Base-by-base conservation (phyloP, 139 green algal genomes). In the Zygnema circumcarinatum region DNA sequence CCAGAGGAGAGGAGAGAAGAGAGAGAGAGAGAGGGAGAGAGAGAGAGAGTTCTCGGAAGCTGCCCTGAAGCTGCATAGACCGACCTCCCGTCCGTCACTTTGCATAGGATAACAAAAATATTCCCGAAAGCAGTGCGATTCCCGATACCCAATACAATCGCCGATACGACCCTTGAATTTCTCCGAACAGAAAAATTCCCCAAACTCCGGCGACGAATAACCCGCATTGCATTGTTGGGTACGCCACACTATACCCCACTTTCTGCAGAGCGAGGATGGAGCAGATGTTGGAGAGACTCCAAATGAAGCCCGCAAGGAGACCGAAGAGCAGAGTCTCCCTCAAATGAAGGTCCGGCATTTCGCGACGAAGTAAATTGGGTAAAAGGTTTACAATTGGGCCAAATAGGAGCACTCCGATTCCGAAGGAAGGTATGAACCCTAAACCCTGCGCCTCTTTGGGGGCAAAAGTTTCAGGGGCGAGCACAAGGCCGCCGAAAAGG, bases 131-230 rank as follows among this genome's bases (percentile, higher is more conserved):
- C 11, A 87, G 80, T 21, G 85, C 69, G 22, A 87, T 25, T 16
- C 80, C 80, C 20, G 80, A 87, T 87, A 87, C 25, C 80, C 80
- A 87, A 38, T 87, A 87, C 11, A 87, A 21, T 16, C 21, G 39
- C 29, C 67, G 67, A 33, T 62, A 62, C 20, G 20, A 20, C 25
- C 68, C 69, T 22, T 86, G 67, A 16, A 94, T 62, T 39, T 94
- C 91, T 7, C 69, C 21, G 75, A 92, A 94, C n/a, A 92, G 22
- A 0, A 85, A 25, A 0, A 94, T 90, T 52, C 92, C 92, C 92
- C 92, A 94, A 0, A 92, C 29, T 0, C 92, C 92, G 25, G 88
- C 88, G 25, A 94, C 79, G 53, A 93, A 86, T 32, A 94, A 82
- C 2, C 88, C 91, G 33, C 74, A 92, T 73, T 94, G 92, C 87